Base-by-base conservation (phyloP, 148 eudicot species). In the Vaccinium vitisidaea region DNA sequence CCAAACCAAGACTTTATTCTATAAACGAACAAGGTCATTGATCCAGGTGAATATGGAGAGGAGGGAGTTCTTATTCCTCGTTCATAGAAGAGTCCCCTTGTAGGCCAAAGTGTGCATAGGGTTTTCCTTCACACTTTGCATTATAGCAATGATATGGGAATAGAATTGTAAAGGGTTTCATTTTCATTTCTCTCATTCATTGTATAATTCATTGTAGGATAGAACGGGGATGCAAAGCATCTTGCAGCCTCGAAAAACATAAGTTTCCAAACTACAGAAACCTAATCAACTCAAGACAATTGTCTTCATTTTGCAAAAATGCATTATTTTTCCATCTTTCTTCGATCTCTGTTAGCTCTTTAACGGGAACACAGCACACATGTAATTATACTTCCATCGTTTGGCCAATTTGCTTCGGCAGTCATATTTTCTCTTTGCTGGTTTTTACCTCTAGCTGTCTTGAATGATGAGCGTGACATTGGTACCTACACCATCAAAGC, bases 401-500 rank as follows among this genome's bases (percentile, higher is more conserved):
- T 53, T 52, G 74, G 46, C 23, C n/a, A 63, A 46, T 63, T 23
- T 63, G 18, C 19, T 67, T 21, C 27, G 3, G 8, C 18, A 43
- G 19, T 73, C 2, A 61, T 23, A 2, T 52, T 73, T 15, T n/a
- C 77, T 82, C 59, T 75, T 77, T 36, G 4, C 23, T 43, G 19
- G 36, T 23, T 86, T 65, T 65, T 25, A 8, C 5, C 23, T 82
- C 11, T 30, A 91, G 93, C 88, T 18, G 83, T 89, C 32, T 91
- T 88, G 86, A 90, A 85, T n/a, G 80, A 83, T 30, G 93, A 91
- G 81, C 83, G 69, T 56, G 92, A 91, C 80, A 90, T 91, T 46
- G 93, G 87, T 36, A 88, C 90, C 19, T 91, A 79, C 91, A 90
- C 91, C 25, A 90, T 91, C 75, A 90, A 85, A 84, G 87, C 91